Conservation (phyloP, 495 filamentous ascomycete species). For the Hypoxylon perforatum region DNA sequence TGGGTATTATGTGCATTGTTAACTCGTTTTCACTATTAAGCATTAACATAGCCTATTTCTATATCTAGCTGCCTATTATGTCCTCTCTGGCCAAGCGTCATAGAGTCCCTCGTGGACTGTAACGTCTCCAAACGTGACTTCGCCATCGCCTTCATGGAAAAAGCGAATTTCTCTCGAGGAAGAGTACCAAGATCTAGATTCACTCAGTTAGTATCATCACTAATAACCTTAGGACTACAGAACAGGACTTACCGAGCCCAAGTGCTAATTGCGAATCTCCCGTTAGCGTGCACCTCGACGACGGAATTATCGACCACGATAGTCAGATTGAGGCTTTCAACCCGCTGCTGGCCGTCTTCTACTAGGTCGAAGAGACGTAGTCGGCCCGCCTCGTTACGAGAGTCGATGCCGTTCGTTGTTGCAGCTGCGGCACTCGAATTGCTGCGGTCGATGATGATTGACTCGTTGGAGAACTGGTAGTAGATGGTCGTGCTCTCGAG, state of each 20-base stretch:
- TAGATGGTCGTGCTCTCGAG: slow-evolving; percentile 48
- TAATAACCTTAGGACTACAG: neutral
- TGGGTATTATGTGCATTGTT: too few species aligned
- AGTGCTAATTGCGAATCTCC: slow-evolving; percentile 51
- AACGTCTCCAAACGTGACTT: slow-evolving; percentile 33
- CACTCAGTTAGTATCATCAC: slow-evolving; percentile 16
- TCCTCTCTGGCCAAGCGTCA: slow-evolving; percentile 37
- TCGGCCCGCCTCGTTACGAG: slow-evolving; percentile 37
- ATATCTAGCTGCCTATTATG: neutral
- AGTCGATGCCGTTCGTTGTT: slow-evolving; percentile 40
- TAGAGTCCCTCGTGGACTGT: slow-evolving; percentile 35
- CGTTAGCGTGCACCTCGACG: slow-evolving; percentile 56
- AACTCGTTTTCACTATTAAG: too few species aligned
- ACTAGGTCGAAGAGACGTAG: slow-evolving; percentile 42
- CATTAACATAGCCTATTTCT: too few species aligned
- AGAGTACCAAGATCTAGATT: slow-evolving; percentile 41
- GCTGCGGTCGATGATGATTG: slow-evolving; percentile 43
- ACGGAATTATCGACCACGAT: slow-evolving; percentile 55
- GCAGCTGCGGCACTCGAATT: slow-evolving; percentile 40
- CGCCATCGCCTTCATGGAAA: slow-evolving; percentile 36
- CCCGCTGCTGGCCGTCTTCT: slow-evolving; percentile 13
- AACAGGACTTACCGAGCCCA: slow-evolving; percentile 33
- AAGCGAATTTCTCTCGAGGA: slow-evolving; percentile 36
- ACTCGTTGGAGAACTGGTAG: slow-evolving; percentile 40
- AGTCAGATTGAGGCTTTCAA: slow-evolving; percentile 46